Evolutionary conservation across 2,329 filamentous ascomycete genomes (phyloP).

Genomic region (Talaromyces sp.): DNA sequence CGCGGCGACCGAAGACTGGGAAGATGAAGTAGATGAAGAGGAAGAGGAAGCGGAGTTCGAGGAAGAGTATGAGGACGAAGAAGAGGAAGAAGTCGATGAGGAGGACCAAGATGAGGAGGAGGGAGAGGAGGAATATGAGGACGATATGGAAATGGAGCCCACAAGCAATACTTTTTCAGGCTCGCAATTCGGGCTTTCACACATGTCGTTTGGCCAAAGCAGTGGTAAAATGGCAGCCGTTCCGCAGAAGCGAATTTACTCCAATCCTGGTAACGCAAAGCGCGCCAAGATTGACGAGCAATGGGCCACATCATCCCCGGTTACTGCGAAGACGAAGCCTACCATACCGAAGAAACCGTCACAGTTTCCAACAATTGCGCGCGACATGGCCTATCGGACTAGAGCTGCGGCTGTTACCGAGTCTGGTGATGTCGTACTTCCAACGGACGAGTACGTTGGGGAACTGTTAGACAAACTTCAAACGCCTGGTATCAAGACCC

Average conservation of each 20-base stretch:
- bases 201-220: conserved; percentile 25
- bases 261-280: conserved; percentile 38
- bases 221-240: neutral
- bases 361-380: conserved; percentile 65
- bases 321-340: conserved; percentile 28
- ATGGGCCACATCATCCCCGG: conserved; percentile 29
- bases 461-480: conserved; percentile 52
- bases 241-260: conserved; percentile 33
- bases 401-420: conserved; percentile 61
- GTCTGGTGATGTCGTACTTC: conserved; percentile 64
- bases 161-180: conserved; percentile 10
- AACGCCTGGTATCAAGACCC: conserved; percentile 25
- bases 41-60: conserved; percentile 4
- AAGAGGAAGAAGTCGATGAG: conserved; percentile 15
- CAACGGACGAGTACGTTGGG: conserved; percentile 66
- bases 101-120: conserved; percentile 16
- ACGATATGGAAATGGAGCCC: conserved; percentile 22
- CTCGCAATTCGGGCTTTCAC: conserved; percentile 24
- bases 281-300: conserved; percentile 37
- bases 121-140: conserved; percentile 27
- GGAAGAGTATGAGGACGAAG: conserved; percentile 10
- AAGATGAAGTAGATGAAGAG: conserved; percentile 5
- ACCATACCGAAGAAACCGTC: conserved; percentile 48
- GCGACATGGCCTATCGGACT: conserved; percentile 57
- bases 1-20: conserved; percentile 9